Conservation (phyloP, 176 grass and related monocot species). For the Typha latifolia region DNA sequence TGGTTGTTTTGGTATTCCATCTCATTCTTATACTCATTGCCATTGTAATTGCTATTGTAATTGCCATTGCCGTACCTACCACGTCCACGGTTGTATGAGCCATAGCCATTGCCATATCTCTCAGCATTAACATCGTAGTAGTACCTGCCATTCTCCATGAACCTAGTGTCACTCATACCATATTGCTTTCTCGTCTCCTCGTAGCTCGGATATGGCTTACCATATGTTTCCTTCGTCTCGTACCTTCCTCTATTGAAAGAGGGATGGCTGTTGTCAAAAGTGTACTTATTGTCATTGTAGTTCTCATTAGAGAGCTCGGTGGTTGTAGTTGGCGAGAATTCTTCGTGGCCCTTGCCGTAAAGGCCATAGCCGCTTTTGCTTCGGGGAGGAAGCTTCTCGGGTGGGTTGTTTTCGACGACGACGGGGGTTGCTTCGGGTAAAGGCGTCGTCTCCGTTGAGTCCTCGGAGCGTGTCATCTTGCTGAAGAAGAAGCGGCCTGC, state of each 20-base stretch:
- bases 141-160: constrained; percentile 31
- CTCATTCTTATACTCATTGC: constrained; percentile 9
- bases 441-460: neutral
- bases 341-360: constrained; percentile 16
- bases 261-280: constrained; percentile 1
- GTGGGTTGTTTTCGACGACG: neutral
- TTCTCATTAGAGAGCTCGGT: neutral
- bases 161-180: constrained; percentile 38
- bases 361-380: constrained; percentile 33
- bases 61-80: constrained; percentile 20
- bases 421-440: neutral
- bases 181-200: constrained; percentile 11
- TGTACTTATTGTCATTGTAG: constrained; percentile 4
- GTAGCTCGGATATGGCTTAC: neutral
- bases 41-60: too few species aligned
- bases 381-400: constrained; percentile 3
- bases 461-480: constrained; percentile 10
- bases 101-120: constrained; percentile 4
- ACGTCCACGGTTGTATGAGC: neutral
- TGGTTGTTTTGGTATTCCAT: constrained; percentile 8
- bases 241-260: constrained; percentile 5
- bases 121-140: constrained; percentile 28
- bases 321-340: constrained; percentile 14
- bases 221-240: neutral
- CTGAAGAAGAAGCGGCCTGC: constrained; percentile 24